Evolutionary conservation across 352 stramenopile species (phyloP).

Genomic region (Phytophthora crassamura): DNA sequence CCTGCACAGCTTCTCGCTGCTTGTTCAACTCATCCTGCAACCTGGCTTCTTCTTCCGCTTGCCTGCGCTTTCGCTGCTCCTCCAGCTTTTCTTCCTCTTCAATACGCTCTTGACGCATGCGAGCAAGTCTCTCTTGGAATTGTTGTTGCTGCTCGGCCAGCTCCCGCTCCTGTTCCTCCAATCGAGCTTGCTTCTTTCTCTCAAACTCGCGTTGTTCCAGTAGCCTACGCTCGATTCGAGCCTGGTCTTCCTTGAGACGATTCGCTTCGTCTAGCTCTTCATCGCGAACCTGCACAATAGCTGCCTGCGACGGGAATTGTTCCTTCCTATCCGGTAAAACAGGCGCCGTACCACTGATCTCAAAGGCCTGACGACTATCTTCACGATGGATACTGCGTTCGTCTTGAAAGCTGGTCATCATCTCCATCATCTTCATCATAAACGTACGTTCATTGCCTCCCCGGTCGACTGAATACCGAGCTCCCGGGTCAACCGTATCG

Average conservation of each 20-base stretch:
- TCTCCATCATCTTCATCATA: constrained; percentile 75
- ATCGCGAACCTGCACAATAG: not conserved
- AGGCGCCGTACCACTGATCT: not conserved
- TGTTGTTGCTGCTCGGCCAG: constrained; percentile 39
- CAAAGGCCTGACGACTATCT: not conserved
- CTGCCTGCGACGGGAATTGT: not conserved
- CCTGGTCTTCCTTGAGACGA: constrained; percentile 44
- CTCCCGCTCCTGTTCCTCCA: constrained; percentile 50
- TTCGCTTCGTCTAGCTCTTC: constrained; percentile 55
- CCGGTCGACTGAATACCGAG: not conserved
- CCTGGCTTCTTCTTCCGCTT: constrained; percentile 41
- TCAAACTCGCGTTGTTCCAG: constrained; percentile 63
- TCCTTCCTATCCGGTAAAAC: not conserved
- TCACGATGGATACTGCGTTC: not conserved
- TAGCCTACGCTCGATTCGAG: constrained; percentile 51
- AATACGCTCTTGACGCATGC: constrained; percentile 36
- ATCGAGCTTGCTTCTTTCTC: constrained; percentile 39
- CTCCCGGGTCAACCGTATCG: constrained; percentile 4
- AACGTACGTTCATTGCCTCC: constrained; percentile 44
- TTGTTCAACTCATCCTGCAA: constrained; percentile 42
- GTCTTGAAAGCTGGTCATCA: constrained; percentile 51
- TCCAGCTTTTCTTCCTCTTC: constrained; percentile 50
- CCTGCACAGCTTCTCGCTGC: constrained; percentile 46
- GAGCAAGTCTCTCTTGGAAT: constrained; percentile 58
- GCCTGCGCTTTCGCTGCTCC: constrained; percentile 27